These are phyloP conservation scores for Choiromyces venosus DNA, from an alignment of 495 filamentous ascomycete species.

Conservation along the genomic window DNA sequence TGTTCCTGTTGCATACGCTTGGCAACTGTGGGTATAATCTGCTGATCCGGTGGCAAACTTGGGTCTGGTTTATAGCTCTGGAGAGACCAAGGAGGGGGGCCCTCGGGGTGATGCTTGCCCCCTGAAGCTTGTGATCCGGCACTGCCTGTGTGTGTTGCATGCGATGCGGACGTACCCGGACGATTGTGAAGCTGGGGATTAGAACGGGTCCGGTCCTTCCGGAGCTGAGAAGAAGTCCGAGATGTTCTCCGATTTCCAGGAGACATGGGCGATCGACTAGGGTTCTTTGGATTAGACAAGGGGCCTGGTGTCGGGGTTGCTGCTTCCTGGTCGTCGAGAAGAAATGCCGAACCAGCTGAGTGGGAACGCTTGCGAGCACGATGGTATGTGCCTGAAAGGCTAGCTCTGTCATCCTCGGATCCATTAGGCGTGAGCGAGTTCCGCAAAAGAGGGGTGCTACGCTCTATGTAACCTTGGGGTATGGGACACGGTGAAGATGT, in stretches of 20 bases:
- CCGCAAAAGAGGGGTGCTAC: constrained; percentile 62
- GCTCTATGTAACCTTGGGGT: constrained; percentile 61
- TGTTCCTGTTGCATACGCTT: constrained; percentile 88
- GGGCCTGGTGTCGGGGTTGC: constrained; percentile 46
- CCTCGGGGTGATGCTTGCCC: constrained; percentile 69
- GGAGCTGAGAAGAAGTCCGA: constrained; percentile 44
- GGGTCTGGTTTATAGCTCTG: constrained; percentile 95
- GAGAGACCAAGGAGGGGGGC: constrained; percentile 91
- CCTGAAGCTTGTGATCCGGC: constrained; percentile 50
- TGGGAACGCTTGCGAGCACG: constrained; percentile 66
- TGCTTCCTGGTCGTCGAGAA: constrained; percentile 51
- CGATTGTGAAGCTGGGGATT: constrained; percentile 43
- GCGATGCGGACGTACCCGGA: constrained; percentile 52
- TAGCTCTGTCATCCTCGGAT: constrained; percentile 56
- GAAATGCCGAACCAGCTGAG: constrained; percentile 55
- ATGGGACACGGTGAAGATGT: constrained; percentile 73
- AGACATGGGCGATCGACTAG: constrained; percentile 38
- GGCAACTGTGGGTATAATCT: constrained; percentile 89
- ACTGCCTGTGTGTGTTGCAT: constrained; percentile 53
- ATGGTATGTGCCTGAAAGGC: constrained; percentile 46
- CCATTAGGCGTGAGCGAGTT: constrained; percentile 51
- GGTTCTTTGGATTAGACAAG: constrained; percentile 39
- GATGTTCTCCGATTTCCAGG: constrained; percentile 26
- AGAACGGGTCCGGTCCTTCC: constrained; percentile 44
- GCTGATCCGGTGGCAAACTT: constrained; percentile 86